Percentiles rank a stretch among this genome's conserved stretches.
Conservation (phyloP, 1,284 basidiomycete species). For the Phylloboletellus chloephorus region DNA sequence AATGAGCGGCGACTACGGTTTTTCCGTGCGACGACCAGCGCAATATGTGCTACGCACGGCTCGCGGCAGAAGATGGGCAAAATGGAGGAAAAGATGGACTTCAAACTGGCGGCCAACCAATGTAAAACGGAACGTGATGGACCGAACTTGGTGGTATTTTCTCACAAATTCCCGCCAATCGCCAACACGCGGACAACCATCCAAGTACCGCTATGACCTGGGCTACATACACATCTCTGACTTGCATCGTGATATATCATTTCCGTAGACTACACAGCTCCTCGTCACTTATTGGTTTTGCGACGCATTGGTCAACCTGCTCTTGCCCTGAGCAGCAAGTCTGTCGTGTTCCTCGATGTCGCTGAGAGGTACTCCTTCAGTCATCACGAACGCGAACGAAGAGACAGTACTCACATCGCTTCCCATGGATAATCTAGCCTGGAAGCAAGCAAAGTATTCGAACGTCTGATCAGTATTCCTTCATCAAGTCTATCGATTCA, state of each 20-base stretch:
- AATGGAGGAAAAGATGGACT: not conserved
- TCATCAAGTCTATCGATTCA: constrained; percentile 7
- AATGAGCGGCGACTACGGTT: constrained; percentile 5
- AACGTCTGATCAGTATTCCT: constrained; percentile 12
- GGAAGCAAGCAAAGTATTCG: constrained; percentile 9
- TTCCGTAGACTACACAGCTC: constrained; percentile 6
- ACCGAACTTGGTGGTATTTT: constrained; percentile 3
- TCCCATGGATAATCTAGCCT: constrained; percentile 88
- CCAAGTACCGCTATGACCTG: not conserved
- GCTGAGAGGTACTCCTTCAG: constrained; percentile 34
- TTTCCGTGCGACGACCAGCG: constrained; percentile 9
- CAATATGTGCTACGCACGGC: constrained; percentile 3
- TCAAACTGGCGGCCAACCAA: not conserved
- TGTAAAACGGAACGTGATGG: constrained; percentile 5
- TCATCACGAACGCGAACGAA: constrained; percentile 10
- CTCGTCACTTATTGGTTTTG: constrained; percentile 2
- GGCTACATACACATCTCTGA: not conserved
- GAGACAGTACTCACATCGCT: constrained; percentile 48
- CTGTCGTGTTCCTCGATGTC: constrained; percentile 76
- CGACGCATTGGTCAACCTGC: constrained; percentile 8
- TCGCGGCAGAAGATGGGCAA: not conserved
- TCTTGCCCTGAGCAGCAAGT: constrained; percentile 43
- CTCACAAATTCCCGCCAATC: not conserved
- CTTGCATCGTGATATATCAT: constrained; percentile 1
- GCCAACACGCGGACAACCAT: not conserved